Evolutionary conservation across 805 yeast genomes (phyloP).

Genomic region (Yamadazyma phyllophila): DNA sequence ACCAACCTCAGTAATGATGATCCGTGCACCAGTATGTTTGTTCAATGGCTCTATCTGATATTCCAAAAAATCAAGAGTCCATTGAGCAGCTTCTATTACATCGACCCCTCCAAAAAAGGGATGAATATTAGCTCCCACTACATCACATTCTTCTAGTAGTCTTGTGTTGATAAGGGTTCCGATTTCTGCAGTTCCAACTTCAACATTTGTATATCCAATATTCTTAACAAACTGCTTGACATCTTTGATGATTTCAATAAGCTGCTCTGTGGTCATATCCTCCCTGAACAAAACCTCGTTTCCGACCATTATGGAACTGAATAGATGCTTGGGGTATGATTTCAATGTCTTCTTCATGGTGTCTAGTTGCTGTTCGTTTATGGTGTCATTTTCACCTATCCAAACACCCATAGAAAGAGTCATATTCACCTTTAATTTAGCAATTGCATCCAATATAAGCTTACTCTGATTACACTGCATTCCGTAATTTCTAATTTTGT

Average conservation of each 20-base stretch:
- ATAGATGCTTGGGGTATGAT: slow-evolving; percentile 42
- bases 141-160: slow-evolving; percentile 46
- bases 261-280: slow-evolving; percentile 39
- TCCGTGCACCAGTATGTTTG: slow-evolving; percentile 22
- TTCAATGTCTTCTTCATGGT: slow-evolving; percentile 42
- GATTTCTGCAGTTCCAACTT: slow-evolving; percentile 63
- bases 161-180: slow-evolving; percentile 45
- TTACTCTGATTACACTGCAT: slow-evolving; percentile 60
- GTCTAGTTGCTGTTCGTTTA: slow-evolving; percentile 46
- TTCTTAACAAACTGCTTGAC: slow-evolving; percentile 37
- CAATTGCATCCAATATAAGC: slow-evolving; percentile 51
- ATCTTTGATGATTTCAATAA: slow-evolving; percentile 42
- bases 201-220: slow-evolving; percentile 35
- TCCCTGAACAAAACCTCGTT: slow-evolving; percentile 60
- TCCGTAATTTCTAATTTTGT: slow-evolving; percentile 56
- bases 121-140: slow-evolving; percentile 62
- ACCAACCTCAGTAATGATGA: slow-evolving; percentile 62
- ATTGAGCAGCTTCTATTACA: slow-evolving; percentile 46
- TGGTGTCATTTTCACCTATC: slow-evolving; percentile 48
- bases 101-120: slow-evolving; percentile 64
- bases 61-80: slow-evolving; percentile 51
- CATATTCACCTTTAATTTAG: slow-evolving; percentile 49
- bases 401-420: slow-evolving; percentile 62
- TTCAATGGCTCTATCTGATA: slow-evolving; percentile 42
- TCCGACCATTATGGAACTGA: slow-evolving; percentile 57